phyloP scores from a whole-genome alignment of 1,139 yeast genomes.

The Eremothecium gossypii region DNA sequence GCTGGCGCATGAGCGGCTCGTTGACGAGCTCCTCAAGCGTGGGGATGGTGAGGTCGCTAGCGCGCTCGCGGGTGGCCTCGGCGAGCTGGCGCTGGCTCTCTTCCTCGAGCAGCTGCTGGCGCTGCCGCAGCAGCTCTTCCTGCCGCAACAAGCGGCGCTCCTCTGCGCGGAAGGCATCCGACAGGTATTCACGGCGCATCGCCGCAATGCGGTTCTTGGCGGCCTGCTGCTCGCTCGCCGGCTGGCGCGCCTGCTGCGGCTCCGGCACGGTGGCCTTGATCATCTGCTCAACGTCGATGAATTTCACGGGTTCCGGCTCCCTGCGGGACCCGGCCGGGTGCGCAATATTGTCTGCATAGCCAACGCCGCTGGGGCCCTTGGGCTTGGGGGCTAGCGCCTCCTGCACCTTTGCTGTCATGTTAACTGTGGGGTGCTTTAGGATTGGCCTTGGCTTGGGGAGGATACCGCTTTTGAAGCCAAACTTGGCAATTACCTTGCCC shows the following conservation, averaged over 20 bases:
- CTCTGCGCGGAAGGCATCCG: slow-evolving; percentile 57
- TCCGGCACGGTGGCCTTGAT: slow-evolving; percentile 43
- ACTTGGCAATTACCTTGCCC: slow-evolving; percentile 40
- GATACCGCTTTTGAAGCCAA: slow-evolving; percentile 63
- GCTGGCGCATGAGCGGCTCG: slow-evolving; percentile 60
- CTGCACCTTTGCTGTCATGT: slow-evolving; percentile 37
- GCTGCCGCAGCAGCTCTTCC: slow-evolving; percentile 30
- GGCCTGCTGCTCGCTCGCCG: slow-evolving; percentile 41
- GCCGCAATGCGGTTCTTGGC: slow-evolving; percentile 52
- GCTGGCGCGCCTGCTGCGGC: slow-evolving; percentile 28
- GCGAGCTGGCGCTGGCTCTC: slow-evolving; percentile 30
- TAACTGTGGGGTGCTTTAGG: slow-evolving; percentile 52
- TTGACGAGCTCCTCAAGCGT: slow-evolving; percentile 61
- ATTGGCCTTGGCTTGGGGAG: slow-evolving; percentile 70
- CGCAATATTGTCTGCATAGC: slow-evolving; percentile 67
- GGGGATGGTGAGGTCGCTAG: slow-evolving; percentile 56
- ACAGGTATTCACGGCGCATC: slow-evolving; percentile 63
- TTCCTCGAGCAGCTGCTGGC: slow-evolving; percentile 29
- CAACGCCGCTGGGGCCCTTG: slow-evolving; percentile 32
- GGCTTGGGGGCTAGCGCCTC: slow-evolving; percentile 42
- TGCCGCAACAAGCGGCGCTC: slow-evolving; percentile 40
- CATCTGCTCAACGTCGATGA: slow-evolving; percentile 49
- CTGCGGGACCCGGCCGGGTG: slow-evolving; percentile 63
- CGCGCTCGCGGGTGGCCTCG: slow-evolving; percentile 16
- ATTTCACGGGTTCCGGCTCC: slow-evolving; percentile 44